Evolutionary conservation across 371 early-diverging fungal genomes (phyloP).

Genomic region (Apophysomyces variabilis): DNA sequence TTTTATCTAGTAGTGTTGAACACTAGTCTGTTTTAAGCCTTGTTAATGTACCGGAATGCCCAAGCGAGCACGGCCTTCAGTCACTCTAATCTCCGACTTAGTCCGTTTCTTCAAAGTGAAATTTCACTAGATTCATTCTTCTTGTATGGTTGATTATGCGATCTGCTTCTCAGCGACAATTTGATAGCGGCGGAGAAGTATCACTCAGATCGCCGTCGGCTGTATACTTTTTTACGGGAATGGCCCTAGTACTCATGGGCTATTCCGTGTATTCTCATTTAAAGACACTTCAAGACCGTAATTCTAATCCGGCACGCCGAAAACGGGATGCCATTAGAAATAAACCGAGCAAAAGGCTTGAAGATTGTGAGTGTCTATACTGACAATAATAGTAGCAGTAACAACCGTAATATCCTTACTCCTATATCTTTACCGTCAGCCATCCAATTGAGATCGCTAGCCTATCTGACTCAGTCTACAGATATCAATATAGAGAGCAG

Average conservation of each 20-base stretch:
- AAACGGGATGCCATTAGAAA: constrained; percentile 23
- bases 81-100: too few relatives aligned
- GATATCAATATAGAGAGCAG: constrained; percentile 73
- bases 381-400: background rate
- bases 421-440: constrained; percentile 29
- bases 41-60: background rate
- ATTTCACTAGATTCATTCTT: background rate
- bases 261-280: constrained; percentile 65
- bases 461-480: constrained; percentile 63
- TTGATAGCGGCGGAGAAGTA: background rate
- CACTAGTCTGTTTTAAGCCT: background rate
- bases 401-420: background rate
- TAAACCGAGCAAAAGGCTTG: constrained; percentile 45
- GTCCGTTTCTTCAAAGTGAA: background rate
- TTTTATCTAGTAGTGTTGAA: background rate
- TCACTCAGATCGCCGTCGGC: constrained; percentile 12
- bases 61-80: too few relatives aligned
- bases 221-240: constrained; percentile 52
- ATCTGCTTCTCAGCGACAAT: background rate
- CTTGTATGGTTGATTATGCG: constrained; percentile 3
- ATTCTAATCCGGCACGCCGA: constrained; percentile 20
- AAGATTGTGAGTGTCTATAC: constrained; percentile 50
- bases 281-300: constrained; percentile 44
- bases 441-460: constrained; percentile 60
- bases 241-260: constrained; percentile 58